A percentile compares a stretch with the other conserved stretches of the same genome.
phyloP scores from a whole-genome alignment of 2,329 filamentous ascomycete species.

The Alternaria alternata region DNA sequence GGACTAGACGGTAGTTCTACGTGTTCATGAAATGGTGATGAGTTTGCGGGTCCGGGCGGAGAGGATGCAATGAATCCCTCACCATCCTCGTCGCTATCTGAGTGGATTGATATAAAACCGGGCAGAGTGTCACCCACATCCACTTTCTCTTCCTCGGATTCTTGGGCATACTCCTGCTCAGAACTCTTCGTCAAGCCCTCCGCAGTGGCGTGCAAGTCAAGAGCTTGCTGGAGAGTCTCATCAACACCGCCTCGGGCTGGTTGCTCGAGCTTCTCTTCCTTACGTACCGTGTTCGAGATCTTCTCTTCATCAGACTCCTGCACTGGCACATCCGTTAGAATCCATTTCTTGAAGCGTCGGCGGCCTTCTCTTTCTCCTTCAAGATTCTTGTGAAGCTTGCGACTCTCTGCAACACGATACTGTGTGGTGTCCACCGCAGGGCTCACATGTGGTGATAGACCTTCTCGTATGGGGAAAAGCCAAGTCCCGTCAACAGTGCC shows the following conservation, averaged over 20 bases:
- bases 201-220: too few species aligned
- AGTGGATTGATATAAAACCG: neutral
- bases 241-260: too few species aligned
- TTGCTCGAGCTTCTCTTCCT: neutral
- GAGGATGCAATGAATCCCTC: neutral
- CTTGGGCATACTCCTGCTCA: neutral
- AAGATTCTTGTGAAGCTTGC: neutral
- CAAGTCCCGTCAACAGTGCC: neutral
- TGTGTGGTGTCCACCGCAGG: neutral
- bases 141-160: neutral
- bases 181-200: too few species aligned
- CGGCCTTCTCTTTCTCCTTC: rapidly evolving
- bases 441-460: too few species aligned
- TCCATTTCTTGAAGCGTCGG: too few species aligned
- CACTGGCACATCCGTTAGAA: too few species aligned
- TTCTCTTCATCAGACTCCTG: too few species aligned
- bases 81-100: neutral
- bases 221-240: too few species aligned
- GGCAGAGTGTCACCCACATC: neutral
- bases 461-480: neutral
- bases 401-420: neutral
- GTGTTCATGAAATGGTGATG: neutral
- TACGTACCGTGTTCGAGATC: neutral
- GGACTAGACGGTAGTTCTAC: neutral
- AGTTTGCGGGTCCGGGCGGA: neutral